A percentile compares a stretch with the other conserved stretches of the same genome.
Evolutionary conservation across 2,329 filamentous ascomycete genomes (phyloP).

Genomic region (Ophiostoma himal-ulmi): DNA sequence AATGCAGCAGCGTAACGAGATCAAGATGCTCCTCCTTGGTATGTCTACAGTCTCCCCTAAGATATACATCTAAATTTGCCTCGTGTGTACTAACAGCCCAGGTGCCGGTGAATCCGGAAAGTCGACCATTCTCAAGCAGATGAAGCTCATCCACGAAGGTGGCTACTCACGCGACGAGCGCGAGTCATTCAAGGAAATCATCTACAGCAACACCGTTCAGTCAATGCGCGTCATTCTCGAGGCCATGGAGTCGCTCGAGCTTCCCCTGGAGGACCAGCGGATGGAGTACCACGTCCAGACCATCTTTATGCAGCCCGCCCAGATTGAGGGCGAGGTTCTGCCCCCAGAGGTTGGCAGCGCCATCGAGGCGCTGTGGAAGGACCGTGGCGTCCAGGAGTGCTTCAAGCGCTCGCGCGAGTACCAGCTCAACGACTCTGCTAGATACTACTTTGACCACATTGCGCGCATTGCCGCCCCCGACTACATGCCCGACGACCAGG

Average conservation of each 20-base stretch:
- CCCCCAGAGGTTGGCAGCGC: conserved; percentile 91
- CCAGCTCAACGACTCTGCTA: conserved; percentile 90
- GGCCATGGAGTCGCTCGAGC: conserved; percentile 63
- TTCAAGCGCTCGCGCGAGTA: conserved; percentile 95
- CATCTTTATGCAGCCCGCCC: conserved; percentile 96
- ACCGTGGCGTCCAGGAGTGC: conserved; percentile 86
- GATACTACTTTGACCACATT: conserved; percentile 98
- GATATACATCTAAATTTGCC: too few species aligned
- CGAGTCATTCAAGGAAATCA: conserved; percentile 65
- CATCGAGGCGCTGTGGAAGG: conserved; percentile 89
- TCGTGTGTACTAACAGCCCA: conserved; percentile 3
- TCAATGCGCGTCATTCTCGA: conserved; percentile 65
- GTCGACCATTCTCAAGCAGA: conserved; percentile 91
- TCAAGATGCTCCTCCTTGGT: conserved; percentile 99
- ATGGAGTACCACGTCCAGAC: conserved; percentile 98
- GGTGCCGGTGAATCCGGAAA: conserved; percentile 98
- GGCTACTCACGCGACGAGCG: conserved; percentile 89
- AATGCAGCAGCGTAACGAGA: conserved; percentile 98
- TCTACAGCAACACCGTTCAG: conserved; percentile 65
- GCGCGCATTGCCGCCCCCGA: conserved; percentile 83
- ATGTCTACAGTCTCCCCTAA: conserved; percentile 37
- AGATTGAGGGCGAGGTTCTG: conserved; percentile 91
- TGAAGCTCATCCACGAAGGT: conserved; percentile 99
- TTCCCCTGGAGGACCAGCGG: conserved; percentile 83
- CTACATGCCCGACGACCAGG: conserved; percentile 92